These are phyloP conservation scores for Penicillium hesseltinei DNA, from an alignment of 2,329 filamentous ascomycete genomes.

Conservation along the genomic window DNA sequence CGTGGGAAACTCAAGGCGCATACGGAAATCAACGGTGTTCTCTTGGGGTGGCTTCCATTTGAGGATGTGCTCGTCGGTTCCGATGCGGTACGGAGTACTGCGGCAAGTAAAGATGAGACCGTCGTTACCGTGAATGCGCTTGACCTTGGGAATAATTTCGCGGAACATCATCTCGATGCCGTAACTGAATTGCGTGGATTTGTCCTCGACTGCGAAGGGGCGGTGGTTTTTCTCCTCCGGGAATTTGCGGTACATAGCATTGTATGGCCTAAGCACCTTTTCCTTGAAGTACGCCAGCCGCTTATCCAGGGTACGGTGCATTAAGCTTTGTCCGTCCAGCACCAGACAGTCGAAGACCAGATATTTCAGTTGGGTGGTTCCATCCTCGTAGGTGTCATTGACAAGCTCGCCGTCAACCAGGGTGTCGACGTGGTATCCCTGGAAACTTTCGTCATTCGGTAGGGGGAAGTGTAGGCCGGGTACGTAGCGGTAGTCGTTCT, in stretches of 20 bases:
- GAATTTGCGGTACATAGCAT: constrained; percentile 69
- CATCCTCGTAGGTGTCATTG: constrained; percentile 70
- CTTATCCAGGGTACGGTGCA: constrained; percentile 80
- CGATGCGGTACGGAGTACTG: constrained; percentile 78
- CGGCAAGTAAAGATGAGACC: constrained; percentile 97
- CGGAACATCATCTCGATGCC: constrained; percentile 90
- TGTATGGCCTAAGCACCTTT: constrained; percentile 74
- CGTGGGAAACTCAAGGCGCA: constrained; percentile 72
- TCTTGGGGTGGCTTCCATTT: constrained; percentile 98
- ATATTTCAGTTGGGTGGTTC: constrained; percentile 70
- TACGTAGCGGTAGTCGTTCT: constrained; percentile 94
- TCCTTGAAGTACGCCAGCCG: constrained; percentile 82
- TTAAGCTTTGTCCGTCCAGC: constrained; percentile 72
- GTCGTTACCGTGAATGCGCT: constrained; percentile 79
- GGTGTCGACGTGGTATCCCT: constrained; percentile 73
- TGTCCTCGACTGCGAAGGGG: constrained; percentile 80
- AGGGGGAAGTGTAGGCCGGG: constrained; percentile 78
- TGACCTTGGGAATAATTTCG: constrained; percentile 75
- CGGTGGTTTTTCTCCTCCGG: constrained; percentile 68
- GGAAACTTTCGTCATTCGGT: constrained; percentile 57
- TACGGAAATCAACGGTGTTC: constrained; percentile 89
- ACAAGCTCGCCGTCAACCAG: constrained; percentile 93
- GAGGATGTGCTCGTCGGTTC: constrained; percentile 88
- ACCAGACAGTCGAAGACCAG: constrained; percentile 92
- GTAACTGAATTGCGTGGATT: constrained; percentile 86